Conservation (phyloP, 495 filamentous ascomycete genomes). For the Aspergillus haitiensis region DNA sequence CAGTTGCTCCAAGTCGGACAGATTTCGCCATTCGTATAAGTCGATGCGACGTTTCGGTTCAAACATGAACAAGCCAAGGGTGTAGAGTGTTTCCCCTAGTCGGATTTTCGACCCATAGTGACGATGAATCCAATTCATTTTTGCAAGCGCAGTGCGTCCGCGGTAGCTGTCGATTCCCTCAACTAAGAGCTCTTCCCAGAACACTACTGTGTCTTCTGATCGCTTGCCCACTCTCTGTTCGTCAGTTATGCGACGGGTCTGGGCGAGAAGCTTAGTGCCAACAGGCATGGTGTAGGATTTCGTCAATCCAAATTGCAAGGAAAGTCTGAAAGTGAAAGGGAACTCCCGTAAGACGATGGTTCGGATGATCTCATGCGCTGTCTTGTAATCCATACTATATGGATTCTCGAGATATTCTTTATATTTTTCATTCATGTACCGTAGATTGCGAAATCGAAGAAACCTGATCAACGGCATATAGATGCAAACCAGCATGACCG, state of each 20-base stretch:
- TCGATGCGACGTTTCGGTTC: conserved; percentile 2
- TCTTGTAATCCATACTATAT: background rate
- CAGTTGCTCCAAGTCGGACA: background rate
- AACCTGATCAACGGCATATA: background rate
- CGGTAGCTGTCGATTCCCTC: conserved; percentile 1
- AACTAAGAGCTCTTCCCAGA: background rate
- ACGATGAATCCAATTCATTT: conserved; percentile 4
- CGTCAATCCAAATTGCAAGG: background rate
- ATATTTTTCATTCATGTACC: background rate
- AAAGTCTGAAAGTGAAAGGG: background rate
- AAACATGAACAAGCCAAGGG: background rate
- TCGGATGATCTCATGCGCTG: background rate
- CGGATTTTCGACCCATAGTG: background rate
- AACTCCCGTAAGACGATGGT: background rate
- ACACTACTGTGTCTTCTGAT: conserved; percentile 3
- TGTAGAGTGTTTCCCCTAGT: background rate
- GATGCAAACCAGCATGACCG: background rate
- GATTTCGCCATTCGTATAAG: background rate
- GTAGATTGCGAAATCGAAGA: background rate
- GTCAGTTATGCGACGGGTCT: conserved; percentile 1
- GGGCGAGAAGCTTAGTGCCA: background rate
- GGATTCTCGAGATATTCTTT: background rate
- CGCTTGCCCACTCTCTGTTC: conserved; percentile 1
- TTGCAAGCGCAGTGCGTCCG: conserved; percentile 1
- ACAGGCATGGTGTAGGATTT: conserved; percentile 1